Percentiles rank a stretch among this genome's conserved stretches.
phyloP scores from a whole-genome alignment of 1,284 basidiomycete genomes.

The Leccinum variabile region DNA sequence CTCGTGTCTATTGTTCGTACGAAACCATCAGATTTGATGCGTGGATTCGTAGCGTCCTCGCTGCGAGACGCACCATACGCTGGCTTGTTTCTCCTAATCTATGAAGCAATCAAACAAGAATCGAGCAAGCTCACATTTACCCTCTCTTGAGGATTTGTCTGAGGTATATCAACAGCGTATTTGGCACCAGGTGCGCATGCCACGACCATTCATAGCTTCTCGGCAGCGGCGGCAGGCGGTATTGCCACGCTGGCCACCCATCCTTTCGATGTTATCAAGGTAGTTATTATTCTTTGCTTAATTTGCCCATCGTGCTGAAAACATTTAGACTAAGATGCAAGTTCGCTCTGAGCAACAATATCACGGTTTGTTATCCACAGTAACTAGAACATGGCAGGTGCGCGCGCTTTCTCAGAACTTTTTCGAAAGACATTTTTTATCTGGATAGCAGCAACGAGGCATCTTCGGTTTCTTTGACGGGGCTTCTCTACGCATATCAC shows the following conservation, averaged over 20 bases:
- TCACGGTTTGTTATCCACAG: conserved; percentile 65
- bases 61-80: conserved; percentile 95
- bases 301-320: conserved; percentile 14
- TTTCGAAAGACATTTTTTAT: not conserved
- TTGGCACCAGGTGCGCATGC: conserved; percentile 43
- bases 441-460: conserved; percentile 61
- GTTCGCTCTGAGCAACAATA: conserved; percentile 75
- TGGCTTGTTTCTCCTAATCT: conserved; percentile 89
- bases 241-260: conserved; percentile 83
- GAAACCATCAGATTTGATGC: conserved; percentile 82
- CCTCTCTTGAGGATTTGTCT: conserved; percentile 7
- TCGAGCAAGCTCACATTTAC: conserved; percentile 45
- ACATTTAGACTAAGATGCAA: conserved; percentile 76
- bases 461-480: conserved; percentile 83
- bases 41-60: conserved; percentile 89
- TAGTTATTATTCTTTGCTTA: conserved; percentile 30
- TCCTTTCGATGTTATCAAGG: conserved; percentile 91
- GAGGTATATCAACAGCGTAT: conserved; percentile 20
- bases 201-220: conserved; percentile 53
- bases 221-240: conserved; percentile 75
- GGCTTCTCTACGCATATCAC: conserved; percentile 75
- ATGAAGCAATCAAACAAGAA: conserved; percentile 82
- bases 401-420: conserved; percentile 23
- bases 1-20: conserved; percentile 62
- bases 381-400: conserved; percentile 68